Conservation (phyloP, 768 basidiomycete species). For the Mycena epipterygia region DNA sequence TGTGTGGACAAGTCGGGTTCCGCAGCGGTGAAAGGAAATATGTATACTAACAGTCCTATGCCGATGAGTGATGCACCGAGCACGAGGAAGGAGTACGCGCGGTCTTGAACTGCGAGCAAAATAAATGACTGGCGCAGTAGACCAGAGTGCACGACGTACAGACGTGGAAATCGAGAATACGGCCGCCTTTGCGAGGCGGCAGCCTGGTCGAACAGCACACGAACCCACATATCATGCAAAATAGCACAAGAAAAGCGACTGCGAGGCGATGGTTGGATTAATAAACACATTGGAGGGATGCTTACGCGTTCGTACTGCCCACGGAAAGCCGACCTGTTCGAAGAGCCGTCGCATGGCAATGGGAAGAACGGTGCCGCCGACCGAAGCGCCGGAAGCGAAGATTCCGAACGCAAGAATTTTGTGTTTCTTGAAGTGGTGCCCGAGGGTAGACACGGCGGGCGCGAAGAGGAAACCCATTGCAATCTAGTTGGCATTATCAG, state of each 20-base stretch:
- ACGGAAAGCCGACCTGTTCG: slow-evolving; percentile 37
- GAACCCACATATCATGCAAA: slow-evolving; percentile 31
- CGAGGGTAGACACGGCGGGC: slow-evolving; percentile 31
- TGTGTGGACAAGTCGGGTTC: too few relatives aligned
- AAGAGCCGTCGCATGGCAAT: slow-evolving; percentile 40
- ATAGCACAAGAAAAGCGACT: slow-evolving; percentile 35
- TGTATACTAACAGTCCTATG: slow-evolving; percentile 24
- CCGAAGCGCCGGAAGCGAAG: slow-evolving; percentile 45
- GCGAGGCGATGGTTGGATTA: neutral
- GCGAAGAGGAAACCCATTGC: slow-evolving; percentile 34
- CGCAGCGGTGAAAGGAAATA: too few relatives aligned
- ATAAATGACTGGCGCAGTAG: neutral
- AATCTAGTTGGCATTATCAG: slow-evolving; percentile 6
- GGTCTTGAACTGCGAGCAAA: slow-evolving; percentile 22
- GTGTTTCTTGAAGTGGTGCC: slow-evolving; percentile 39
- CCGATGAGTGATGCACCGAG: slow-evolving; percentile 27
- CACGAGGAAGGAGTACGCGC: slow-evolving; percentile 33
- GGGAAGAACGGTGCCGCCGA: slow-evolving; percentile 42
- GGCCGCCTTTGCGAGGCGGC: slow-evolving; percentile 29
- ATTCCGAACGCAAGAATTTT: slow-evolving; percentile 45
- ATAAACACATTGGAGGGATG: too few relatives aligned
- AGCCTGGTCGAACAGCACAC: slow-evolving; percentile 30
- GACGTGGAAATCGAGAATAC: slow-evolving; percentile 33
- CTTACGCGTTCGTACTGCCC: slow-evolving; percentile 42
- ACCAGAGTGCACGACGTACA: slow-evolving; percentile 19